phyloP scores from a whole-genome alignment of 2,329 filamentous ascomycete species.

The Penicillium brasilianum region DNA sequence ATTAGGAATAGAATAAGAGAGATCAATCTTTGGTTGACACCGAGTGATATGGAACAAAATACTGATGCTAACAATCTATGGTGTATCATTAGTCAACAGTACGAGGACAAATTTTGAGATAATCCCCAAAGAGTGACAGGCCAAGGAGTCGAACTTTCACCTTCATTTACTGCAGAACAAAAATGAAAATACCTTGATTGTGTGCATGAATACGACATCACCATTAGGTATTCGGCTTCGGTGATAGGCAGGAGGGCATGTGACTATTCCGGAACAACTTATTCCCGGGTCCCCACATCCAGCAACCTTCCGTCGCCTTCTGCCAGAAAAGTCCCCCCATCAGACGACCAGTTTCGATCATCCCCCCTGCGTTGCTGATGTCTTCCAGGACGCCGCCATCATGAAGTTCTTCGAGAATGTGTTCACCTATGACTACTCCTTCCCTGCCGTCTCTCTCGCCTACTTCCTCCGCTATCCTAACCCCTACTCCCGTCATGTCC shows the following conservation, averaged over 20 bases:
- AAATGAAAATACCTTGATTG: too few species aligned
- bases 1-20: too few species aligned
- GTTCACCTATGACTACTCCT: conserved; percentile 68
- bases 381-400: conserved; percentile 35
- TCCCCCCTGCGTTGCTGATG: conserved; percentile 11
- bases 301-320: conserved; percentile 18
- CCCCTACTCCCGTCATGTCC: conserved; percentile 68
- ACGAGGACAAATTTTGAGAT: too few species aligned
- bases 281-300: conserved; percentile 19
- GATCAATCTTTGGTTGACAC: too few species aligned
- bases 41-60: too few species aligned
- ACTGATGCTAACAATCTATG: too few species aligned
- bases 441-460: conserved; percentile 68
- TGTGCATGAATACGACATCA: conserved; percentile 10
- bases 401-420: conserved; percentile 61
- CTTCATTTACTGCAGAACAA: too few species aligned
- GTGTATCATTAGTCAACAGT: too few species aligned
- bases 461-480: conserved; percentile 73
- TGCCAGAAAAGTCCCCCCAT: conserved; percentile 27
- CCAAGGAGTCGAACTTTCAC: too few species aligned
- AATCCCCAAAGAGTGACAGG: too few species aligned
- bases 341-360: conserved; percentile 19
- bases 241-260: conserved; percentile 22
- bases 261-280: conserved; percentile 14
- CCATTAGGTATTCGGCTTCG: conserved; percentile 9